Percentiles rank a stretch among this genome's conserved stretches.
Conservation (phyloP, 2,329 filamentous ascomycete genomes). For the Fusarium musae region DNA sequence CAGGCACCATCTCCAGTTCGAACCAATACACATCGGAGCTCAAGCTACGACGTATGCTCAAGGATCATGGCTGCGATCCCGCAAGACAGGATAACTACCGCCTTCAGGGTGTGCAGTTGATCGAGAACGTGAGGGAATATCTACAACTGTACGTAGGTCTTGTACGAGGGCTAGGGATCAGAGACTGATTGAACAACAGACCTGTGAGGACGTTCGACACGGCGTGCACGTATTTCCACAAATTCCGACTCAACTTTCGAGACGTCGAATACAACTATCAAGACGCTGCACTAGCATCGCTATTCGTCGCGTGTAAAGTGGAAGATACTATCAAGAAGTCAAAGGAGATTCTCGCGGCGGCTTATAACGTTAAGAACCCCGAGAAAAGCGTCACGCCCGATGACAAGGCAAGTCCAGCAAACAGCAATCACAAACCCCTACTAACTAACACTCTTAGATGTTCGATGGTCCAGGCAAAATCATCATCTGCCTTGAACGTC, state of each 20-base stretch:
- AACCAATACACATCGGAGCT: slow-evolving; percentile 85
- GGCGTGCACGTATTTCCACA: slow-evolving; percentile 92
- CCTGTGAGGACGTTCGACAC: slow-evolving; percentile 93
- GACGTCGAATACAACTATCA: slow-evolving; percentile 86
- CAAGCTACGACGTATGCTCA: slow-evolving; percentile 78
- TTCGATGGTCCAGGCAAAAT: slow-evolving; percentile 84
- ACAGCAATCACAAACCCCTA: background rate
- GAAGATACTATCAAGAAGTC: slow-evolving; percentile 99
- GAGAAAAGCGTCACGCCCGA: slow-evolving; percentile 79
- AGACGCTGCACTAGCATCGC: slow-evolving; percentile 86
- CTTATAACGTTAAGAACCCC: slow-evolving; percentile 82
- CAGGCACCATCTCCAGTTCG: slow-evolving; percentile 61
- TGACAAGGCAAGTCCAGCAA: slow-evolving; percentile 72
- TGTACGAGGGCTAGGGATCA: background rate
- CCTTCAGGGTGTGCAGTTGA: slow-evolving; percentile 87
- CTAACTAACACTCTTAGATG: slow-evolving; percentile 60
- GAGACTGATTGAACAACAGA: slow-evolving; percentile 54
- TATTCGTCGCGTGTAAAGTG: slow-evolving; percentile 96
- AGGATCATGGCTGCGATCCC: slow-evolving; percentile 75
- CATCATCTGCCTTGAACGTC: slow-evolving; percentile 88
- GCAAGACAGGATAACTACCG: slow-evolving; percentile 83
- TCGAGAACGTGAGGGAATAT: slow-evolving; percentile 83
- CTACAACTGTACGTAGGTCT: slow-evolving; percentile 72
- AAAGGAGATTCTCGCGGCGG: slow-evolving; percentile 88
- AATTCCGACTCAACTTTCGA: slow-evolving; percentile 87